phyloP scores from a whole-genome alignment of 2,329 filamentous ascomycete genomes.

The Diplocarpon rosae region DNA sequence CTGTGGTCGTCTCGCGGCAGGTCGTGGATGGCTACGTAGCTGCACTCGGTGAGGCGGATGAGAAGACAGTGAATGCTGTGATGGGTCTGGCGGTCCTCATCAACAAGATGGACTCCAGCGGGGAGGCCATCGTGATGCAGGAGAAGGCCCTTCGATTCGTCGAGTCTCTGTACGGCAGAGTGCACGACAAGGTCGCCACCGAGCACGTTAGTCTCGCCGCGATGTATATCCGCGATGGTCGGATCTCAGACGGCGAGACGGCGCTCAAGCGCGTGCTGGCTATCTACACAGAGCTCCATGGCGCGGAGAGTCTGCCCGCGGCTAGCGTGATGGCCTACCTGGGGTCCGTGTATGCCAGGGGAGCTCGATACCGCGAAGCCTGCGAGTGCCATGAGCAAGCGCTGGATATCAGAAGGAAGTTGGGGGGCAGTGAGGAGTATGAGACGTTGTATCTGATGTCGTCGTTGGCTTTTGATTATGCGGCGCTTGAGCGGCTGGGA shows the following conservation, averaged over 20 bases:
- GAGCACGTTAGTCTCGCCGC: not conserved
- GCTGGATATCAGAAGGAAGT: not conserved
- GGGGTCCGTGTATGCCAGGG: not conserved
- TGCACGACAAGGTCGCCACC: not conserved
- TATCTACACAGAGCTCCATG: not conserved
- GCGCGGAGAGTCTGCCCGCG: not conserved
- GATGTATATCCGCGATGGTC: not conserved
- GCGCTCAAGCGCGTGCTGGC: not conserved
- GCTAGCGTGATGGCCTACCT: not conserved
- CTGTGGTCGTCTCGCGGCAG: no score
- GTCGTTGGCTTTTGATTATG: no score
- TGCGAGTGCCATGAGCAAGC: no score
- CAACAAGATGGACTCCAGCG: not conserved
- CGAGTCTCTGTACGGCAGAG: not conserved
- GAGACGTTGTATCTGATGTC: no score
- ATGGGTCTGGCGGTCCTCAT: not conserved
- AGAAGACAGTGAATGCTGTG: not conserved
- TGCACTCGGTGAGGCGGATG: not conserved
- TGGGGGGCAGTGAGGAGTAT: not conserved
- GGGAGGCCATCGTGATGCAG: not conserved
- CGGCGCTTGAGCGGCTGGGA: no score
- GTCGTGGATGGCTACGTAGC: no score
- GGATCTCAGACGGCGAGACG: not conserved
- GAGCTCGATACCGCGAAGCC: no score
- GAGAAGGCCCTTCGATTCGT: not conserved